These are phyloP conservation scores for Amoebophrya sp. DNA, from an alignment of 169 alveolate genomes.

Conservation along the genomic window DNA sequence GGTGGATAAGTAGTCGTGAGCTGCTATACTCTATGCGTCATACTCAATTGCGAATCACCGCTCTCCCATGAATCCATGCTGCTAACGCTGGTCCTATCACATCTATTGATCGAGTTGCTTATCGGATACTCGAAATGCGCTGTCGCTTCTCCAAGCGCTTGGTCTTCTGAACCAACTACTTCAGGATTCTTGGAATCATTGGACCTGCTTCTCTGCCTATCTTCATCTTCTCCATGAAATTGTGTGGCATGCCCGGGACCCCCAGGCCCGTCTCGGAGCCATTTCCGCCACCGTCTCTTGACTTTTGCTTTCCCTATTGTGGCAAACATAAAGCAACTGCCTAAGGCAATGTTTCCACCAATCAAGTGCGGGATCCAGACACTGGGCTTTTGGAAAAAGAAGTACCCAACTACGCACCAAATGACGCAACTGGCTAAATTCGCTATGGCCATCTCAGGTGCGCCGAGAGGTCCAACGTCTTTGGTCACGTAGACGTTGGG, in stretches of 20 bases:
- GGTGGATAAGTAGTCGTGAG: too few relatives aligned
- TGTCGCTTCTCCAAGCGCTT: too few relatives aligned
- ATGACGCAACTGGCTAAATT: background rate
- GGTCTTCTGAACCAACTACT: too few relatives aligned
- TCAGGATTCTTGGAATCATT: too few relatives aligned
- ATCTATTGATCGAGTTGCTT: too few relatives aligned
- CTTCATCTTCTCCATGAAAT: too few relatives aligned
- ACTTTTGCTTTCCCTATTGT: background rate
- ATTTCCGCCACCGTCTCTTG: background rate
- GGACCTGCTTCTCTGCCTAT: too few relatives aligned
- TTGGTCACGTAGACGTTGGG: background rate
- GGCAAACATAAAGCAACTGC: background rate
- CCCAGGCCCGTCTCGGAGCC: background rate
- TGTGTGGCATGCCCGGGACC: too few relatives aligned
- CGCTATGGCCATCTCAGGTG: constrained; percentile 11
- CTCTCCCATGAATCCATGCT: background rate
- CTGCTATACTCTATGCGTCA: too few relatives aligned
- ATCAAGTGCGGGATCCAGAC: background rate
- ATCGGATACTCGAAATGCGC: too few relatives aligned
- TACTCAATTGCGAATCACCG: background rate
- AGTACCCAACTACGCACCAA: background rate
- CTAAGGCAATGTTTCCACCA: background rate
- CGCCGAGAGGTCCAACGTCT: constrained; percentile 8
- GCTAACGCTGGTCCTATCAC: too few relatives aligned
- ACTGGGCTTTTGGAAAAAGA: background rate